Conservation (phyloP, 352 stramenopile species). For the Pythium sp. region DNA sequence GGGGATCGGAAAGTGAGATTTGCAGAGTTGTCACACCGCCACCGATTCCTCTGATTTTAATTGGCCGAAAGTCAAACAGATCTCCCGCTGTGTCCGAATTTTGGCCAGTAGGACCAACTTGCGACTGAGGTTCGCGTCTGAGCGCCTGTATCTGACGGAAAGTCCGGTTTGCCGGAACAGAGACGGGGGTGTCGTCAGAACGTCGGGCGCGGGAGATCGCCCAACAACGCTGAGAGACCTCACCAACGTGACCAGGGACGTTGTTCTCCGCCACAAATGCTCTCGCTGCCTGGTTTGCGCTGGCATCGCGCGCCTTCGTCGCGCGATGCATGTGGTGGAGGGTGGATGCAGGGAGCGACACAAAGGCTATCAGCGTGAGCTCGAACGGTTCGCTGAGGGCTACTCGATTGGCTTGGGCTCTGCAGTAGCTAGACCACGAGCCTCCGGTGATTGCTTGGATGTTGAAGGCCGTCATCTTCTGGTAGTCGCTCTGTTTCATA, state of each 20-base stretch:
- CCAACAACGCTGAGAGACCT: background rate
- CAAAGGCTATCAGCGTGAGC: background rate
- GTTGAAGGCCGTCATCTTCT: background rate
- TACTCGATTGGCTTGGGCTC: background rate
- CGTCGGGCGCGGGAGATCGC: background rate
- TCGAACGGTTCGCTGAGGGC: too few species aligned
- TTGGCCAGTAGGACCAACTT: too few species aligned
- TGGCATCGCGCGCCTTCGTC: too few species aligned
- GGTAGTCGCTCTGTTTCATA: background rate
- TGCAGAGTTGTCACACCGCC: too few species aligned
- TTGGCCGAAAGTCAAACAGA: too few species aligned
- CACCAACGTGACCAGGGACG: background rate
- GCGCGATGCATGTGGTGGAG: too few species aligned
- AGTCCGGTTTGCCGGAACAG: background rate
- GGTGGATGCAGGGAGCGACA: background rate
- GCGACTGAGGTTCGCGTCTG: background rate
- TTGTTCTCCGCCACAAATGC: background rate
- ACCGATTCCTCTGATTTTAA: too few species aligned
- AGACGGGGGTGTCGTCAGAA: background rate
- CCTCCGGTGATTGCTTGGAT: background rate
- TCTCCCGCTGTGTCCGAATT: too few species aligned
- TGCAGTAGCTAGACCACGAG: conserved; percentile 1
- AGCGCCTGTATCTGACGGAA: background rate
- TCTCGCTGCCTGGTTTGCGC: background rate
- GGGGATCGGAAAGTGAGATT: too few species aligned